Percentiles rank a stretch among this genome's conserved stretches.
phyloP scores from a whole-genome alignment of 2,329 filamentous ascomycete species.

The Fusarium sp. region DNA sequence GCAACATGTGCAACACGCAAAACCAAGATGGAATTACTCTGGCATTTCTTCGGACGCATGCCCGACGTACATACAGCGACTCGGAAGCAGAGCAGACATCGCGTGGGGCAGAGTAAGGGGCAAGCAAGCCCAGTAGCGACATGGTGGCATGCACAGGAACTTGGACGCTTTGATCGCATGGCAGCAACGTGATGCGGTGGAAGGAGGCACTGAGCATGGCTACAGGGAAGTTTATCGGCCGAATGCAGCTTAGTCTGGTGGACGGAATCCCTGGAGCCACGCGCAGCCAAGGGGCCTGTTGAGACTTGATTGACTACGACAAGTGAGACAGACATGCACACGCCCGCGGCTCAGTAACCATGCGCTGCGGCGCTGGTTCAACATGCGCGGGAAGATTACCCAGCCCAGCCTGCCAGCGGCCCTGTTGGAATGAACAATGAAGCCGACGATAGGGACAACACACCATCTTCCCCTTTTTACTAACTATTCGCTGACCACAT shows the following conservation, averaged over 20 bases:
- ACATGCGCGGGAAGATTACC: slow-evolving; percentile 18
- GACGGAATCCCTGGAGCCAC: slow-evolving; percentile 54
- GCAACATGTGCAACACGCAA: slow-evolving; percentile 2
- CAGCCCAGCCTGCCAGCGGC: slow-evolving; percentile 5
- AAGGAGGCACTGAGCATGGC: slow-evolving; percentile 45
- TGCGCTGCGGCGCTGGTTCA: slow-evolving; percentile 13
- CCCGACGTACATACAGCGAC: slow-evolving; percentile 23
- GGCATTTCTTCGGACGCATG: slow-evolving; percentile 28
- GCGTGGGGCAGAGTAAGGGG: slow-evolving; percentile 42
- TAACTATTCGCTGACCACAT: slow-evolving; percentile 3
- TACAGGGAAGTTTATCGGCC: slow-evolving; percentile 43
- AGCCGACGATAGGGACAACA: slow-evolving; percentile 10
- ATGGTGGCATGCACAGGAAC: slow-evolving; percentile 42
- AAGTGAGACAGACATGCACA: slow-evolving; percentile 34
- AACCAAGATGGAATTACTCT: slow-evolving; percentile 18
- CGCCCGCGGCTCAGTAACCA: slow-evolving; percentile 31
- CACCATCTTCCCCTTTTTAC: slow-evolving; percentile 2
- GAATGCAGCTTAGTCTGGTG: slow-evolving; percentile 45
- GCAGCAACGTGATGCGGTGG: slow-evolving; percentile 50
- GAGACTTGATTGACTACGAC: slow-evolving; percentile 33
- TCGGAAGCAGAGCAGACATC: slow-evolving; percentile 27
- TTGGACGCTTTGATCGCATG: slow-evolving; percentile 46
- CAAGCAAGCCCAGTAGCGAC: slow-evolving; percentile 23
- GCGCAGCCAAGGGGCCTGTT: slow-evolving; percentile 49
- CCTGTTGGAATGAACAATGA: slow-evolving; percentile 24